Base-by-base conservation (phyloP, 331 rosid species). In the Phaseolus coccineus region DNA sequence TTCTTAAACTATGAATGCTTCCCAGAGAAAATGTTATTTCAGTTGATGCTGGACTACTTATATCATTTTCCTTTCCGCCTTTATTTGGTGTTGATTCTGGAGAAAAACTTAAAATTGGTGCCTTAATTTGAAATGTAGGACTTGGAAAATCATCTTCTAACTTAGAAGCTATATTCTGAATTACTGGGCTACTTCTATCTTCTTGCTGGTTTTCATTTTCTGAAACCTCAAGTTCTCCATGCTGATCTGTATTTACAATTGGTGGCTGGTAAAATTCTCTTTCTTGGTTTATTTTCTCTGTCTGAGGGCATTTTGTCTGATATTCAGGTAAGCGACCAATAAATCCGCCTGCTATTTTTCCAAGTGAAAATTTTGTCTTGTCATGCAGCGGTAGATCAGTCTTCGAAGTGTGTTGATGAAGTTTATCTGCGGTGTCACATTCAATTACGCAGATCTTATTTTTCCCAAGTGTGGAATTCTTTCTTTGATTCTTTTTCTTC, bases 121-220 rank as follows among this genome's bases (percentile, higher is more conserved):
- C 82, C 70, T 85, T 79, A 30, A 87, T 42, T 84, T 89, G 87
- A 69, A 89, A 87, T 28, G 90, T 84, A 61, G 92, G 93, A 86
- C 96, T 91, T 71, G 22, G 88, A 69, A 87, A 69, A 71, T 76
- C 79, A 87, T 83, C 88, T 78, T 79, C 87, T 44, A 70, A 87
- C 78, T 80, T 82, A 30, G 87, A 39, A 30, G 86, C 57, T 80
- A 47, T 85, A 79, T 84, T 81, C 66, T 77, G 62, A 55, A 63
- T 68, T 31, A 83, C 77, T 28, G 87, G 78, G 86, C 28, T 78
- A 66, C 56, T 79, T 80, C 56, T 64, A 70, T 73, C 69, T 69
- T 90, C 88, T 63, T 50, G 81, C 65, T 74, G 84, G 25, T 89
- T 85, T 74, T 68, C 85, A 28, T 76, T 77, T 74, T 73, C 88